These are phyloP conservation scores for Paecilomyces dactylethromorphus DNA, from an alignment of 2,329 filamentous ascomycete genomes.

Conservation along the genomic window DNA sequence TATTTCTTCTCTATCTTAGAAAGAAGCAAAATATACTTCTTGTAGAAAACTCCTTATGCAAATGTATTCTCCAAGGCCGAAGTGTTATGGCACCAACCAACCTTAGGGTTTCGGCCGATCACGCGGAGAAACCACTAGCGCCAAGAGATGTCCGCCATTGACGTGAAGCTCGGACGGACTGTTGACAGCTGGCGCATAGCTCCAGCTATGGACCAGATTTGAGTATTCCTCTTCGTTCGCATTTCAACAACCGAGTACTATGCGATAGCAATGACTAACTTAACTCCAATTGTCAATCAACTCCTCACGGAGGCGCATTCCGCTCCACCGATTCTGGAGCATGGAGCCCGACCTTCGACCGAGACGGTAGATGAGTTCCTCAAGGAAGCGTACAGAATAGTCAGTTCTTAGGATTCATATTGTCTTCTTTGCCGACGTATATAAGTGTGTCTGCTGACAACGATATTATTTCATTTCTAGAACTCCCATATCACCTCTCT, in stretches of 20 bases:
- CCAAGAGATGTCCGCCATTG: slow-evolving; percentile 1
- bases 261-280: slow-evolving; percentile 30
- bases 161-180: slow-evolving; percentile 5
- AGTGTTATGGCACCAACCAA: background rate
- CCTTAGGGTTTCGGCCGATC: slow-evolving; percentile 1
- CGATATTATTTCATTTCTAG: slow-evolving; percentile 38
- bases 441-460: background rate
- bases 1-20: no score
- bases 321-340: slow-evolving; percentile 29
- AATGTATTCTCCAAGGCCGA: background rate
- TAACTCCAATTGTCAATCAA: slow-evolving; percentile 30
- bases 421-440: background rate
- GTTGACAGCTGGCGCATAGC: background rate
- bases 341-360: slow-evolving; percentile 13
- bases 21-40: no score
- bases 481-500: slow-evolving; percentile 80
- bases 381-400: slow-evolving; percentile 89
- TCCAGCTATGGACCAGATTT: background rate
- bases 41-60: no score
- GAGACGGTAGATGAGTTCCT: slow-evolving; percentile 71
- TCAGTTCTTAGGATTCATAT: slow-evolving; percentile 26
- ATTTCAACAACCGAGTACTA: background rate
- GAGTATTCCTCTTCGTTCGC: background rate
- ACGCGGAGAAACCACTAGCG: slow-evolving; percentile 1
- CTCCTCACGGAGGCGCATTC: slow-evolving; percentile 27